Base-by-base conservation (phyloP, 352 stramenopile species). In the Thraustochytrium sp. region DNA sequence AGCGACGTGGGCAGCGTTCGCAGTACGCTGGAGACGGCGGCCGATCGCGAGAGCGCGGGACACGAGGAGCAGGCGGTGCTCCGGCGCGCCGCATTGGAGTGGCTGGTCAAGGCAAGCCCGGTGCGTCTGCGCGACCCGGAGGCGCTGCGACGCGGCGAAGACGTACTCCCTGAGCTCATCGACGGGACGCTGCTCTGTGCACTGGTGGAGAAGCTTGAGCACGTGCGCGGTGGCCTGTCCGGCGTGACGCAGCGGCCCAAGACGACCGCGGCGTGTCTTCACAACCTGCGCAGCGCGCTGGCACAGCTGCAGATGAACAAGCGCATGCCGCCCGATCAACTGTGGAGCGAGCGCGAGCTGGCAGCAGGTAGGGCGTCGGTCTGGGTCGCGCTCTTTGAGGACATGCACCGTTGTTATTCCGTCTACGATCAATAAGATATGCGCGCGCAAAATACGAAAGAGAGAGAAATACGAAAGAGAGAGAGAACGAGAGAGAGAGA, bases 331-430 rank as follows among this genome's bases (percentile, higher is more conserved):
- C 68, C 68, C n/a, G 40, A 68, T 3, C 34, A 37, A 3, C 26
- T 80, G 42, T 80, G 68, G 68, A 37, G 13, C 11, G 68, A 80
- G 31, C 26, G 68, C 18, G 68, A 80, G 26, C 31, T 80, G 11
- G 68, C 46, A 37, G 44, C 42, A 34, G 68, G 68, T 18, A 68
- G 38, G 13, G 21, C 31, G 0, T 3, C 44, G 16, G 38, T 44
- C 3, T 55, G 31, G 31, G 13, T 42, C 11, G 8, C 23, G 11
- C 31, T 80, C 4, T 26, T 80, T 3, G 48, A 11, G 5, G 21
- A 80, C 8, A 68, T 80, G 48, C 53, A 53, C 13, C 34, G 68
- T 31, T 8, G 8, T 9, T 51, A 64, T n/a, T n/a, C n/a, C n/a
- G n/a, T n/a, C n/a, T n/a, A n/a, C n/a, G n/a, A n/a, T n/a, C n/a